Evolutionary conservation across 2,329 filamentous ascomycete species (phyloP).

Genomic region (Exophiala spinifera): DNA sequence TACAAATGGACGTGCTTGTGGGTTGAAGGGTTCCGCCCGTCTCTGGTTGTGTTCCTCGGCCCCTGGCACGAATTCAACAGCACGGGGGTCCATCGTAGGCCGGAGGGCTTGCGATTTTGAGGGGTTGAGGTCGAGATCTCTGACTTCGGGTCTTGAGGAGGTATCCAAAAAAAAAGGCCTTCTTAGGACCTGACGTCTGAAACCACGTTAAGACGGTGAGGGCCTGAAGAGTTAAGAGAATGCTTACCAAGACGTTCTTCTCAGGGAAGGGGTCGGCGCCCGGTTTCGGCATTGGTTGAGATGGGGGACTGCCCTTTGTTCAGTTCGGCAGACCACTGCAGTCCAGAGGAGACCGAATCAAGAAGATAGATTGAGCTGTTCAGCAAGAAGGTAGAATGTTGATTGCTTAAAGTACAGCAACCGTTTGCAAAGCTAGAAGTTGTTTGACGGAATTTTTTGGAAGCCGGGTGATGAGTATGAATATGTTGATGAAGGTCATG

Average conservation of each 20-base stretch:
- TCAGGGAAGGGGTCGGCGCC: too few relatives aligned
- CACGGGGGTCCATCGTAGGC: background rate
- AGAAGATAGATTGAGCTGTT: too few relatives aligned
- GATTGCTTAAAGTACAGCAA: background rate
- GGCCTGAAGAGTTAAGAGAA: too few relatives aligned
- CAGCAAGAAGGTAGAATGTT: too few relatives aligned
- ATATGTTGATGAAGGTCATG: background rate
- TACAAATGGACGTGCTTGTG: background rate
- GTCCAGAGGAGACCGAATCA: too few relatives aligned
- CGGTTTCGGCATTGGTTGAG: too few relatives aligned
- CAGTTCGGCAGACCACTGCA: too few relatives aligned
- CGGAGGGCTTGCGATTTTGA: background rate
- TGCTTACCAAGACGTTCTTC: too few relatives aligned
- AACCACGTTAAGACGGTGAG: too few relatives aligned
- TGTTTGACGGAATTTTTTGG: background rate
- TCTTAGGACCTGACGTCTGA: too few relatives aligned
- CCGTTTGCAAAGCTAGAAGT: background rate
- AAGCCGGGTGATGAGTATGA: background rate
- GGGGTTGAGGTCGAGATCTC: background rate
- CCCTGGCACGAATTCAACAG: constrained; percentile 4
- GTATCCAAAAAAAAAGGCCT: background rate
- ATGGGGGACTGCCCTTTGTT: too few relatives aligned
- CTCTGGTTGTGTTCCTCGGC: background rate
- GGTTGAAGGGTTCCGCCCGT: background rate
- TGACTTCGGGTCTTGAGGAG: too few relatives aligned